These are phyloP conservation scores for Verticillium nubilum DNA, from an alignment of 2,329 filamentous ascomycete genomes.

Conservation along the genomic window DNA sequence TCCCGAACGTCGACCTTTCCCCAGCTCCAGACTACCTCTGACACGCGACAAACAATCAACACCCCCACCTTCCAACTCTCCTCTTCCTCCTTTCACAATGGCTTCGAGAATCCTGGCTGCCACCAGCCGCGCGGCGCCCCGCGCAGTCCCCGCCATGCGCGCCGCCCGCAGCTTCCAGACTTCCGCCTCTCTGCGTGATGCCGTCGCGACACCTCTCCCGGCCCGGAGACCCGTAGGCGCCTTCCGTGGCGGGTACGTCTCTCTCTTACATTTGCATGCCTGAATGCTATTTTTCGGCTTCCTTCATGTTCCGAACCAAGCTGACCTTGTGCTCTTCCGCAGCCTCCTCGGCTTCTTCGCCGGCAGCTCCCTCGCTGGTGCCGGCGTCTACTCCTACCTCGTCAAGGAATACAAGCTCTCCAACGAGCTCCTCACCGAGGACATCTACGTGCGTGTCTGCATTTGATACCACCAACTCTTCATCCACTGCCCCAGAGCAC, in stretches of 20 bases:
- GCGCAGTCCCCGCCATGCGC: slow-evolving; percentile 19
- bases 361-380: slow-evolving; percentile 73
- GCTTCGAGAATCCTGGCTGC: slow-evolving; percentile 38
- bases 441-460: slow-evolving; percentile 79
- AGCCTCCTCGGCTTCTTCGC: slow-evolving; percentile 91
- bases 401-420: slow-evolving; percentile 89
- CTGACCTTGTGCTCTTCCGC: slow-evolving; percentile 3
- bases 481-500: neutral
- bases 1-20: neutral
- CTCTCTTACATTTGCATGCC: neutral
- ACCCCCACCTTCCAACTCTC: slow-evolving; percentile 2
- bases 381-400: slow-evolving; percentile 85
- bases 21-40: neutral
- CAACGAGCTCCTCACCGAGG: slow-evolving; percentile 89
- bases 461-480: slow-evolving; percentile 22
- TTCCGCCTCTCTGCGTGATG: slow-evolving; percentile 37
- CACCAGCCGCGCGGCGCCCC: slow-evolving; percentile 29
- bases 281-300: too few relatives aligned
- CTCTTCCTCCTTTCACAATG: slow-evolving; percentile 29
- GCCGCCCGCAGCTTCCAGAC: slow-evolving; percentile 42
- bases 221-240: slow-evolving; percentile 54
- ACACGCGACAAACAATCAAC: neutral
- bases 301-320: neutral
- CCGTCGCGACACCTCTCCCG: slow-evolving; percentile 42
- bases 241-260: slow-evolving; percentile 56